These are phyloP conservation scores for Metschnikowia gruessii DNA, from an alignment of 805 yeast species.

Conservation along the genomic window DNA sequence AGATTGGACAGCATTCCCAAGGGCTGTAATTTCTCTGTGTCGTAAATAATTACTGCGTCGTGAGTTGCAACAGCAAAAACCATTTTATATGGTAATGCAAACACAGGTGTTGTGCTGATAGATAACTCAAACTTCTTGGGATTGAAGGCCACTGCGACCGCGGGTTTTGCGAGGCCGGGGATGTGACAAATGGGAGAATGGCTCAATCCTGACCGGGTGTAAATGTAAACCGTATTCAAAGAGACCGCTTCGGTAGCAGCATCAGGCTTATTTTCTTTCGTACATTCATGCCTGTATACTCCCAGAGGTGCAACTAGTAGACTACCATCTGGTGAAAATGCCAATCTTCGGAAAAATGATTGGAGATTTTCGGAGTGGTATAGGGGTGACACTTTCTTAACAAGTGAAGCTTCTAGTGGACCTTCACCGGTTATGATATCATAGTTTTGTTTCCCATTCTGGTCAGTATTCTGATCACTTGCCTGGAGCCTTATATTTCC, in stretches of 20 bases:
- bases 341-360: constrained; percentile 82
- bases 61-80: constrained; percentile 92
- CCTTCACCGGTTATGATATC: neutral
- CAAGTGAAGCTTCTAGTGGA: constrained; percentile 8
- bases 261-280: constrained; percentile 9
- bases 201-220: constrained; percentile 65
- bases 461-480: neutral
- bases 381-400: constrained; percentile 28
- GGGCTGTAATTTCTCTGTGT: constrained; percentile 68
- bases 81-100: constrained; percentile 72
- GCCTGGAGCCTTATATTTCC: neutral
- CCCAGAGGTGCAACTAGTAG: constrained; percentile 75
- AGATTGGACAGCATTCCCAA: constrained; percentile 72
- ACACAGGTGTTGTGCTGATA: constrained; percentile 27
- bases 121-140: constrained; percentile 51
- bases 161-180: constrained; percentile 79
- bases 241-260: constrained; percentile 12
- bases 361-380: constrained; percentile 87
- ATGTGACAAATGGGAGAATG: constrained; percentile 73
- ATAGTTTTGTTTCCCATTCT: neutral
- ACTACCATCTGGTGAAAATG: constrained; percentile 89
- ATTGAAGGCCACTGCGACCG: constrained; percentile 76
- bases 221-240: constrained; percentile 74
- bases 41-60: constrained; percentile 77
- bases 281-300: constrained; percentile 39